Percentiles rank a stretch among this genome's conserved stretches.
Conservation (phyloP, 1,284 basidiomycete genomes). For the Taiwanofungus camphoratus region DNA sequence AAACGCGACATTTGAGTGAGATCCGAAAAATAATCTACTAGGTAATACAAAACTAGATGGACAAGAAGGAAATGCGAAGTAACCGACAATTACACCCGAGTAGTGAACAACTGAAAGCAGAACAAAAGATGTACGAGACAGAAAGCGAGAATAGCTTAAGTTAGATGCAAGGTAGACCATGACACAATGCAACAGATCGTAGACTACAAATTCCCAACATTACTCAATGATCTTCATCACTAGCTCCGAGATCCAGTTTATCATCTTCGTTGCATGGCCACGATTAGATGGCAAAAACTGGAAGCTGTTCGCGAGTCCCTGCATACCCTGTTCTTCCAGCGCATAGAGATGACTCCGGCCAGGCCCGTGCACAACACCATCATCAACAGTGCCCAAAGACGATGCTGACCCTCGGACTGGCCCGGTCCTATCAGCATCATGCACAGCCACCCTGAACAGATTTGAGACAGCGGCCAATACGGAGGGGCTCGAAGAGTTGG, state of each 20-base stretch:
- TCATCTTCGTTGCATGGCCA: slow-evolving; percentile 54
- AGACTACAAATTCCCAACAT: too few species aligned
- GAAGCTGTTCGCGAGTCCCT: slow-evolving; percentile 62
- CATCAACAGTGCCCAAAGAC: slow-evolving; percentile 60
- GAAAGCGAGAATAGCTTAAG: slow-evolving; percentile 5
- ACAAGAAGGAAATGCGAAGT: not conserved
- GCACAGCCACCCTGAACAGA: slow-evolving; percentile 65
- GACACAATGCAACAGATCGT: not conserved
- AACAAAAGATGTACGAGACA: not conserved
- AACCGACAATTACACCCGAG: not conserved
- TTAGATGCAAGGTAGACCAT: slow-evolving; percentile 6
- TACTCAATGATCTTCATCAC: slow-evolving; percentile 49
- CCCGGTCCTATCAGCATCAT: slow-evolving; percentile 53
- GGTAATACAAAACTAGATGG: too few species aligned
- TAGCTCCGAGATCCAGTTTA: slow-evolving; percentile 69
- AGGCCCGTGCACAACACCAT: slow-evolving; percentile 33
- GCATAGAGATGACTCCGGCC: slow-evolving; percentile 45
- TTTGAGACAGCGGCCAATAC: slow-evolving; percentile 70
- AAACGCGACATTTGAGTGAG: too few species aligned
- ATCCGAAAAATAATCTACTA: too few species aligned
- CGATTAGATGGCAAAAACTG: slow-evolving; percentile 59
- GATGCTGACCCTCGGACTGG: slow-evolving; percentile 51
- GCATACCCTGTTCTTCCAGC: slow-evolving; percentile 66
- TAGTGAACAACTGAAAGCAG: not conserved
- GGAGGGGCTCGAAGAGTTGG: slow-evolving; percentile 64